A percentile compares a stretch with the other conserved stretches of the same genome.
Conservation (phyloP, 2,329 filamentous ascomycete species). For the Byssochlamys sp. region DNA sequence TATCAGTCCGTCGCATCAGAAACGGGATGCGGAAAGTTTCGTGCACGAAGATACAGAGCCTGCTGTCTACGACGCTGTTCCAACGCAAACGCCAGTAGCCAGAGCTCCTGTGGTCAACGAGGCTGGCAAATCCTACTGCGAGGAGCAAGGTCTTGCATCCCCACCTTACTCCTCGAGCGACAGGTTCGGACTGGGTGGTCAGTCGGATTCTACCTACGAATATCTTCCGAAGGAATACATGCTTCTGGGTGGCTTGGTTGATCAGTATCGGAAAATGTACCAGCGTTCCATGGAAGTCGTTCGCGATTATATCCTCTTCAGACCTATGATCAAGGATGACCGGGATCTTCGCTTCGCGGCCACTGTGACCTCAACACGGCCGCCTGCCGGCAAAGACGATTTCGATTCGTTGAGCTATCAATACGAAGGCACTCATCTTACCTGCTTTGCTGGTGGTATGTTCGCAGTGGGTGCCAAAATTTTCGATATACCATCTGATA, state of each 20-base stretch:
- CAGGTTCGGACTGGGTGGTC: constrained; percentile 35
- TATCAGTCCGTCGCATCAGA: constrained; percentile 5
- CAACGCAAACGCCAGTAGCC: constrained; percentile 3
- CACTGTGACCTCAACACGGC: constrained; percentile 16
- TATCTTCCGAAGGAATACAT: constrained; percentile 43
- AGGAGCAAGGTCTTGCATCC: constrained; percentile 29
- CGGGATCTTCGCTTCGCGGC: constrained; percentile 34
- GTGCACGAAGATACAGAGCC: constrained; percentile 19
- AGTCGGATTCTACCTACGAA: constrained; percentile 42
- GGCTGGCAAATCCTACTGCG: constrained; percentile 21
- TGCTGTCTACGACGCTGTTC: constrained; percentile 13
- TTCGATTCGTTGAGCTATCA: constrained; percentile 22
- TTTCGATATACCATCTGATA: constrained; percentile 45
- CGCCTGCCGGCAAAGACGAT: constrained; percentile 10
- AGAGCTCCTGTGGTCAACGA: not conserved
- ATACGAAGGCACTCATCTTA: constrained; percentile 49
- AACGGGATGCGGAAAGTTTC: constrained; percentile 11
- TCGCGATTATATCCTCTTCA: constrained; percentile 35
- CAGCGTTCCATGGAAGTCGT: constrained; percentile 30
- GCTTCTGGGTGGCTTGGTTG: constrained; percentile 34
- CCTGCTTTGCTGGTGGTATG: constrained; percentile 55
- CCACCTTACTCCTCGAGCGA: constrained; percentile 24
- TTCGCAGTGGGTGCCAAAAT: constrained; percentile 51
- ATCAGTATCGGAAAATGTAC: constrained; percentile 38
- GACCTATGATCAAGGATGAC: constrained; percentile 35